A percentile compares a stretch with the other conserved stretches of the same genome.
Evolutionary conservation across 495 filamentous ascomycete genomes (phyloP).

Genomic region (Penicillium mononematosum): DNA sequence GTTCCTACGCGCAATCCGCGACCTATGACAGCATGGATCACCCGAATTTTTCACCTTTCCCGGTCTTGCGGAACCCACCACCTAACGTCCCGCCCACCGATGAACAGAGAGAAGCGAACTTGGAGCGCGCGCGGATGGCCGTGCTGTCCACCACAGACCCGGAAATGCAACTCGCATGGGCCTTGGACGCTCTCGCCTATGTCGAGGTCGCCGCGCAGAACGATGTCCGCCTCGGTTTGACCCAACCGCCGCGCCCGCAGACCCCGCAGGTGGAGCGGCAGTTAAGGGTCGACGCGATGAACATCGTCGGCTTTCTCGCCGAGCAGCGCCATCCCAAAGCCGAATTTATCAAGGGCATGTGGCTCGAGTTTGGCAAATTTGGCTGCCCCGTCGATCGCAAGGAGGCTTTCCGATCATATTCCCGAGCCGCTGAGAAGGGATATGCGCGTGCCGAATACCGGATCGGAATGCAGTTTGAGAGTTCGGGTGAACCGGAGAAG

Average conservation of each 20-base stretch:
- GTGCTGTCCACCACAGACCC: constrained; percentile 94
- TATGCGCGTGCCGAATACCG: constrained; percentile 94
- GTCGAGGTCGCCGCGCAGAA: constrained; percentile 79
- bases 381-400: constrained; percentile 85
- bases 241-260: constrained; percentile 60
- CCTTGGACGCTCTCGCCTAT: constrained; percentile 85
- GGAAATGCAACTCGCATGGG: constrained; percentile 95
- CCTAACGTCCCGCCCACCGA: constrained; percentile 92
- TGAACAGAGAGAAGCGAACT: constrained; percentile 84
- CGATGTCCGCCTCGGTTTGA: constrained; percentile 63
- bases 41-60: constrained; percentile 89
- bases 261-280: constrained; percentile 89
- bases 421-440: constrained; percentile 80
- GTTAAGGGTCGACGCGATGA: constrained; percentile 82
- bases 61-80: constrained; percentile 73
- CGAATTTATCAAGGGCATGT: constrained; percentile 91
- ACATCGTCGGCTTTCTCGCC: constrained; percentile 83
- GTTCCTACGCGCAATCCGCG: constrained; percentile 43
- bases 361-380: constrained; percentile 98
- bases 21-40: constrained; percentile 54
- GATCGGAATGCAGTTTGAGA: constrained; percentile 97
- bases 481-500: constrained; percentile 84
- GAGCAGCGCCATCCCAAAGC: constrained; percentile 92
- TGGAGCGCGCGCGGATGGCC: constrained; percentile 76
- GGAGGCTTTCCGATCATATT: constrained; percentile 85